phyloP scores from a whole-genome alignment of 2,329 filamentous ascomycete species.

The Elsinoe batatas region DNA sequence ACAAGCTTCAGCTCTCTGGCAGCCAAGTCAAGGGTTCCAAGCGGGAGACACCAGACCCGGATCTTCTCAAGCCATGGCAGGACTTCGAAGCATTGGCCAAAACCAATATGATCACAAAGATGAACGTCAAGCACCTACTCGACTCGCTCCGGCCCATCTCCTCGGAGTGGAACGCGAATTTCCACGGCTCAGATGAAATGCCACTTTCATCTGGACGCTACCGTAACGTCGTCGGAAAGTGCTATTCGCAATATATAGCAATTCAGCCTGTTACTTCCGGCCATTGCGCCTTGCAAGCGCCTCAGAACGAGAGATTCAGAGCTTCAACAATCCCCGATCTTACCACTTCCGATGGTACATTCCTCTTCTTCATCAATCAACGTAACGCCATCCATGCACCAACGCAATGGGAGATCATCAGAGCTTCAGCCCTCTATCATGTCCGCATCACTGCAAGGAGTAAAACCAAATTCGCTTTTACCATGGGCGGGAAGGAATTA shows the following conservation, averaged over 20 bases:
- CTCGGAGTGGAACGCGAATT: background rate
- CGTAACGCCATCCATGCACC: conserved; percentile 17
- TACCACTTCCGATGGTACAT: background rate
- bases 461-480: conserved; percentile 26
- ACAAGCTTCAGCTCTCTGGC: background rate
- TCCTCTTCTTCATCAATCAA: conserved; percentile 13
- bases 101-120: background rate
- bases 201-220: background rate
- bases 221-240: background rate
- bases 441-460: conserved; percentile 18
- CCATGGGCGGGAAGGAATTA: conserved; percentile 33
- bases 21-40: background rate
- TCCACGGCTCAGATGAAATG: background rate
- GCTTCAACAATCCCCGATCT: background rate
- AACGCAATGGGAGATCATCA: conserved; percentile 35
- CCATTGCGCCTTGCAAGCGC: background rate
- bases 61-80: conserved; percentile 13
- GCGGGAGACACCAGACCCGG: conserved; percentile 3
- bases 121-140: conserved; percentile 5
- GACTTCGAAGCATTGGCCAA: conserved; percentile 4
- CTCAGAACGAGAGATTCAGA: background rate
- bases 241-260: background rate
- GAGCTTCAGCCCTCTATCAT: conserved; percentile 35
- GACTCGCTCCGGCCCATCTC: conserved; percentile 7
- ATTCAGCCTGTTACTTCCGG: background rate